phyloP scores from a whole-genome alignment of 2,329 filamentous ascomycete species.

The Xylariaceae sp. region DNA sequence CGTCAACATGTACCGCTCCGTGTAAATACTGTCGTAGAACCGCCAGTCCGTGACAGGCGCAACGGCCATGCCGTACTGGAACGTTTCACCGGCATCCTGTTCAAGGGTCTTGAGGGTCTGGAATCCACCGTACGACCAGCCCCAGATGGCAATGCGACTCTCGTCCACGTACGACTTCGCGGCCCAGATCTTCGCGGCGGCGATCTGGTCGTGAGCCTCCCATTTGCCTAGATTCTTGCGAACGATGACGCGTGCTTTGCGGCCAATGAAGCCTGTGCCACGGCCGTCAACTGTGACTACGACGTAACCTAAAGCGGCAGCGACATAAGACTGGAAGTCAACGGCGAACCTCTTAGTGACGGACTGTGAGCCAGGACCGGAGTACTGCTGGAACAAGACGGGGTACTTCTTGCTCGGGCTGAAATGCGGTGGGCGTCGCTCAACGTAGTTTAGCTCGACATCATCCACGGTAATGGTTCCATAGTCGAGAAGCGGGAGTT shows the following conservation, averaged over 20 bases:
- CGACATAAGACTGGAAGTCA: slow-evolving; percentile 87
- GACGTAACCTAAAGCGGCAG: slow-evolving; percentile 80
- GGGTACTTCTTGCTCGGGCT: slow-evolving; percentile 79
- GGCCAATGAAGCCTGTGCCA: slow-evolving; percentile 85
- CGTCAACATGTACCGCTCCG: slow-evolving; percentile 94
- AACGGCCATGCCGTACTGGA: slow-evolving; percentile 96
- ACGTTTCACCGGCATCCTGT: slow-evolving; percentile 80
- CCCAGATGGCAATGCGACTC: slow-evolving; percentile 86
- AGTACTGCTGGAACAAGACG: slow-evolving; percentile 92
- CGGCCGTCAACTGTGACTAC: slow-evolving; percentile 92
- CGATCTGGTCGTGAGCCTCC: slow-evolving; percentile 88
- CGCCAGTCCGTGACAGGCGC: slow-evolving; percentile 98
- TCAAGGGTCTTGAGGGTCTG: slow-evolving; percentile 93
- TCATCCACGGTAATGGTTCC: slow-evolving; percentile 80
- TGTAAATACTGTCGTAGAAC: slow-evolving; percentile 92
- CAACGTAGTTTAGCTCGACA: slow-evolving; percentile 65
- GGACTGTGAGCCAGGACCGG: slow-evolving; percentile 85
- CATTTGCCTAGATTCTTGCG: slow-evolving; percentile 78
- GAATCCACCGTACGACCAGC: slow-evolving; percentile 97
- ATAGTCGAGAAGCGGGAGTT: slow-evolving; percentile 78
- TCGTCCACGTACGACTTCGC: slow-evolving; percentile 77
- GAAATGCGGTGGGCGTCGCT: slow-evolving; percentile 87
- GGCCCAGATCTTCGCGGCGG: slow-evolving; percentile 78
- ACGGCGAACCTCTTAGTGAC: slow-evolving; percentile 76
- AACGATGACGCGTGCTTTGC: slow-evolving; percentile 74